These are phyloP conservation scores for Pseudogymnoascus sp. DNA, from an alignment of 2,329 filamentous ascomycete species.

Conservation along the genomic window DNA sequence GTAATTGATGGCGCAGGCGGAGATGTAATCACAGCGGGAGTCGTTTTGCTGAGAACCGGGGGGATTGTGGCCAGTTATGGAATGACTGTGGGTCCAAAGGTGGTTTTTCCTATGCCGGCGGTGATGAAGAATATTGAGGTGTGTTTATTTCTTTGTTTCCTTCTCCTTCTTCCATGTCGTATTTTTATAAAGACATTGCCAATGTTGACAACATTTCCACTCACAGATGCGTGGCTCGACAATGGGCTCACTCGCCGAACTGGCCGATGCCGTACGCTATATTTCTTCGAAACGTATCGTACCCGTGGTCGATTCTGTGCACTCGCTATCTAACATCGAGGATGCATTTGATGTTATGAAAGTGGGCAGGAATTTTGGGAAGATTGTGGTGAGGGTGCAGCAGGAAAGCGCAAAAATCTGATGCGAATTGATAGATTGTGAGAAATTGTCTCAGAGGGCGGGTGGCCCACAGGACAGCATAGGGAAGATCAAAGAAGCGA, in stretches of 20 bases:
- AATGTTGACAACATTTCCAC: not conserved
- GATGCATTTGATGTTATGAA: not conserved
- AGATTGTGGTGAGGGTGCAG: not conserved
- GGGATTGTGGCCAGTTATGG: slow-evolving; percentile 77
- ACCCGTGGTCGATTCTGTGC: not conserved
- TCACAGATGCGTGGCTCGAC: slow-evolving; percentile 55
- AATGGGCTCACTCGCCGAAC: slow-evolving; percentile 83
- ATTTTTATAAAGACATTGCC: not conserved
- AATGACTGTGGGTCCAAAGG: slow-evolving; percentile 77
- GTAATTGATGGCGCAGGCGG: slow-evolving; percentile 84
- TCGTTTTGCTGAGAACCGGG: slow-evolving; percentile 65
- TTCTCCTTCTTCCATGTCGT: not conserved
- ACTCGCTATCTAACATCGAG: not conserved
- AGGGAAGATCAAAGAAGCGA: too few relatives aligned
- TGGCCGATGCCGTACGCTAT: slow-evolving; percentile 76
- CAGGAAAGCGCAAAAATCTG: not conserved
- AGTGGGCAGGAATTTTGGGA: not conserved
- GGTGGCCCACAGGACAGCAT: not conserved
- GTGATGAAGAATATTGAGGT: slow-evolving; percentile 82
- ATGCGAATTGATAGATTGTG: not conserved
- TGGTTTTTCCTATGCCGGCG: slow-evolving; percentile 75
- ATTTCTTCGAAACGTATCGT: slow-evolving; percentile 35
- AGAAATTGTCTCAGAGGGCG: not conserved
- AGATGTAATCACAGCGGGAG: slow-evolving; percentile 61
- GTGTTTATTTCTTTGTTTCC: not conserved